phyloP scores from a whole-genome alignment of 2,329 filamentous ascomycete species.

The Hymenoscyphus albidus region DNA sequence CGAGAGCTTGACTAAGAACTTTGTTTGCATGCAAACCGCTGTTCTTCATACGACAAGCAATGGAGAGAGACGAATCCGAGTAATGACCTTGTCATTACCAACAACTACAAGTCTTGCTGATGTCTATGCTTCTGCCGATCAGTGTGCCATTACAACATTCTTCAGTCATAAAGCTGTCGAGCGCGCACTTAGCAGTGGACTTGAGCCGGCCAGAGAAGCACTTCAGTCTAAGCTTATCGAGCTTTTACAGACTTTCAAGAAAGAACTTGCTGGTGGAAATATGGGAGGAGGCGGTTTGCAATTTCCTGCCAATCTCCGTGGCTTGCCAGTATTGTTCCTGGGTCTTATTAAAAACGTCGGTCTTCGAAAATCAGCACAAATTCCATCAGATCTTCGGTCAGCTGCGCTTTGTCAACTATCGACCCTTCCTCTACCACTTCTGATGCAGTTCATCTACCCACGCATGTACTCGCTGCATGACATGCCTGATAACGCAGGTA shows the following conservation, averaged over 20 bases:
- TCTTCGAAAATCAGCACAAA: conserved; percentile 86
- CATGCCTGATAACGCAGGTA: conserved; percentile 90
- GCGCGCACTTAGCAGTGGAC: conserved; percentile 74
- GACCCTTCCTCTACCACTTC: conserved; percentile 80
- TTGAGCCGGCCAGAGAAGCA: conserved; percentile 87
- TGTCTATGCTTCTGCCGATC: conserved; percentile 91
- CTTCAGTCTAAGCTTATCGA: conserved; percentile 90
- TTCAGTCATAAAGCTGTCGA: conserved; percentile 98
- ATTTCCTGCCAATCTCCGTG: conserved; percentile 88
- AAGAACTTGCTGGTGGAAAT: conserved; percentile 92
- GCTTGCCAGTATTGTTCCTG: conserved; percentile 84
- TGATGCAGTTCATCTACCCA: conserved; percentile 91
- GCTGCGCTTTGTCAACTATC: conserved; percentile 92
- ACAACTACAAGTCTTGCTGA: conserved; percentile 89
- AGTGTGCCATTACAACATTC: conserved; percentile 87
- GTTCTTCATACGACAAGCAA: conserved; percentile 98
- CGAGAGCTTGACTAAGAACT: conserved; percentile 85
- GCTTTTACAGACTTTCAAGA: conserved; percentile 90
- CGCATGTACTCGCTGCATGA: conserved; percentile 85
- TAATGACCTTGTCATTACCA: conserved; percentile 87
- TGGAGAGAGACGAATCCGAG: conserved; percentile 89
- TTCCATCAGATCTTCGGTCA: conserved; percentile 88
- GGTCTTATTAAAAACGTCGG: conserved; percentile 95
- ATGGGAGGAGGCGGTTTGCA: conserved; percentile 90
- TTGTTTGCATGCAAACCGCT: conserved; percentile 89